A percentile compares a stretch with the other conserved stretches of the same genome.
Evolutionary conservation across 2,329 filamentous ascomycete genomes (phyloP).

Genomic region (Fusarium abutilonis): DNA sequence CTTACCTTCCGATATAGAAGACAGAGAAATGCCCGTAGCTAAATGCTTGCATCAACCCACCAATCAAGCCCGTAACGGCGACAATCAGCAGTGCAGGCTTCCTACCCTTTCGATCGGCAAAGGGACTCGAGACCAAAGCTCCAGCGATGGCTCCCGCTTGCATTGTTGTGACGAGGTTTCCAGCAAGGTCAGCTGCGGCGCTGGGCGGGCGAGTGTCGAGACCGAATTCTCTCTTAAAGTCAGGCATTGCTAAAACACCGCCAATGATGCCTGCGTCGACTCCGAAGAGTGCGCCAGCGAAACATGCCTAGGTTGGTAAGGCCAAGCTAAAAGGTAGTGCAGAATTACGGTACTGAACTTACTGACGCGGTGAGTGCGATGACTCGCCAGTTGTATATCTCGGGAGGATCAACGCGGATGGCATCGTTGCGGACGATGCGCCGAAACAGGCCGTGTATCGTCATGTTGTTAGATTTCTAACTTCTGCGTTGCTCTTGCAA

Average conservation of each 20-base stretch:
- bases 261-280: conserved; percentile 46
- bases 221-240: conserved; percentile 44
- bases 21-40: conserved; percentile 46
- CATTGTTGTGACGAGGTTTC: conserved; percentile 46
- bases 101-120: conserved; percentile 47
- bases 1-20: conserved; percentile 46
- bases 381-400: conserved; percentile 77
- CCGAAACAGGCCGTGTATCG: conserved; percentile 37
- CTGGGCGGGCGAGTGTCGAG: conserved; percentile 23
- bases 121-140: conserved; percentile 37
- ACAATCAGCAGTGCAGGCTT: conserved; percentile 46
- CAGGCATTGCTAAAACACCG: conserved; percentile 44
- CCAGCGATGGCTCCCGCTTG: conserved; percentile 45
- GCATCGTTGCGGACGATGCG: conserved; percentile 66
- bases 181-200: conserved; percentile 37
- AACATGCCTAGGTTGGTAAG: conserved; percentile 32
- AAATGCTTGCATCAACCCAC: conserved; percentile 48
- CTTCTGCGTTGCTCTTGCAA: no score
- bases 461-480: conserved; percentile 16
- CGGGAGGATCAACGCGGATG: conserved; percentile 71
- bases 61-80: conserved; percentile 45
- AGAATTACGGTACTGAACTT: neutral
- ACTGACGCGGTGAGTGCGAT: conserved; percentile 69
- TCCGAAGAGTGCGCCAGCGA: conserved; percentile 40
- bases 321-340: fast-evolving